phyloP scores from a whole-genome alignment of 1,284 basidiomycete species.

The Cutaneotrichosporon cutaneum region DNA sequence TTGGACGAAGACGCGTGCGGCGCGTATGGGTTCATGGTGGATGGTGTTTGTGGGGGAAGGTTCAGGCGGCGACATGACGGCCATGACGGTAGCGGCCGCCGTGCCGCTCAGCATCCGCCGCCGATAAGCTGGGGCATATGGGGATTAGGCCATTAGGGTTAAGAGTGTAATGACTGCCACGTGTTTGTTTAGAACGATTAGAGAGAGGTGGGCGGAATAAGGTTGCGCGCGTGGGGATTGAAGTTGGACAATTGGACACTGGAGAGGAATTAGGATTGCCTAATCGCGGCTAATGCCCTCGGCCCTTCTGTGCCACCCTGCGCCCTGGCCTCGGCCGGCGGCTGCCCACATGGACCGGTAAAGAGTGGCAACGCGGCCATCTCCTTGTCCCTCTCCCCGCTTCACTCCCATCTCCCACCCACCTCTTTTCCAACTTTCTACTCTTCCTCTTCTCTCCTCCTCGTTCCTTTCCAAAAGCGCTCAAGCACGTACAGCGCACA shows the following conservation, averaged over 20 bases:
- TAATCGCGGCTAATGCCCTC: too few relatives aligned
- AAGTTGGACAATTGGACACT: too few relatives aligned
- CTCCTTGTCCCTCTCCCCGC: neutral
- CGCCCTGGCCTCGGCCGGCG: too few relatives aligned
- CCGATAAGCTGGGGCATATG: neutral
- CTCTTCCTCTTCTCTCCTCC: neutral
- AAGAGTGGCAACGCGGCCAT: constrained; percentile 4
- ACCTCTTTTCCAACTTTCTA: neutral
- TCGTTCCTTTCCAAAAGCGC: neutral
- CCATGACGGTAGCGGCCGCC: neutral
- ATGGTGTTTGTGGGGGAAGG: constrained; percentile 3
- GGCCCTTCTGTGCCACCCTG: too few relatives aligned
- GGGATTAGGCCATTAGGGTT: neutral
- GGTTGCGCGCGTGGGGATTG: too few relatives aligned
- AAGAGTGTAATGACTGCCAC: neutral
- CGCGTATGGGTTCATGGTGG: constrained; percentile 13
- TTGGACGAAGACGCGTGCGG: constrained; percentile 7
- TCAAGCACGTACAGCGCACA: neutral
- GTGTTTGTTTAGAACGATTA: neutral
- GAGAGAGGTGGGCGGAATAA: too few relatives aligned
- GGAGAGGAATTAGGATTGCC: neutral
- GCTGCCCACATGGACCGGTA: constrained; percentile 2
- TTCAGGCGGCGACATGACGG: neutral
- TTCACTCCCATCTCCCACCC: constrained; percentile 35
- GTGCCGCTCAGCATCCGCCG: neutral